Base-by-base conservation (phyloP, 352 stramenopile genomes). In the Phytophthora multivora region DNA sequence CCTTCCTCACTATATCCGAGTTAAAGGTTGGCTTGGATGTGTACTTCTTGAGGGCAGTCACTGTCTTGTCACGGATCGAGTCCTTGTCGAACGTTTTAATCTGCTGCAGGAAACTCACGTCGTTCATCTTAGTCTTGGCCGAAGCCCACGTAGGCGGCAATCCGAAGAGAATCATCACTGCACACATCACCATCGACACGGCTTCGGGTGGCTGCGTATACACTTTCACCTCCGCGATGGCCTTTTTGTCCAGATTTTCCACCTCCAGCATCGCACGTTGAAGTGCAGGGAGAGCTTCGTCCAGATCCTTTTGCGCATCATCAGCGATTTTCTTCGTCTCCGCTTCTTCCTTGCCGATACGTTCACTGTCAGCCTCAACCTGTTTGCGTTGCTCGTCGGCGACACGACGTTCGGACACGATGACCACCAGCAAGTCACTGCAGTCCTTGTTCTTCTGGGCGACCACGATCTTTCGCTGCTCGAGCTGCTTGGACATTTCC, bases 81-180 rank as follows among this genome's bases (percentile, higher is more conserved):
- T 99, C 95, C 59, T 99, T 99, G 79, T 99, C 96, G 52, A 97
- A 99, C 9, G 73, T 88, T 58, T 98, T 98, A 52, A 98, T 95
- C 59, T 98, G 89, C 43, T 92, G 72, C 4, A 98, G 60, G 53
- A 98, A 98, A 51, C 95, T 95, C 26, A 96, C 77, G 54, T 98
- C 95, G 49, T 93, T 96, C 72, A 98, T 94, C 51, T 97, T 96
- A 19, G 83, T 97, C 73, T 98, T 98, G 2, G 95, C 93, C 25
- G 82, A 86, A 0, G 84, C 90, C 95, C 95, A 98, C 31, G 97
- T 97, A 1, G 93, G 93, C 15, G 79, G 80, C n/a, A 97, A 71
- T 2, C 91, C 88, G 59, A 98, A 98, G n/a, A 98, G 75, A 36
- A 98, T 97, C 92, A 98, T 98, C 38, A 98, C 94, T n/a, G 89